Conservation (phyloP, 805 yeast species). For the Metschnikowia arizonensis region DNA sequence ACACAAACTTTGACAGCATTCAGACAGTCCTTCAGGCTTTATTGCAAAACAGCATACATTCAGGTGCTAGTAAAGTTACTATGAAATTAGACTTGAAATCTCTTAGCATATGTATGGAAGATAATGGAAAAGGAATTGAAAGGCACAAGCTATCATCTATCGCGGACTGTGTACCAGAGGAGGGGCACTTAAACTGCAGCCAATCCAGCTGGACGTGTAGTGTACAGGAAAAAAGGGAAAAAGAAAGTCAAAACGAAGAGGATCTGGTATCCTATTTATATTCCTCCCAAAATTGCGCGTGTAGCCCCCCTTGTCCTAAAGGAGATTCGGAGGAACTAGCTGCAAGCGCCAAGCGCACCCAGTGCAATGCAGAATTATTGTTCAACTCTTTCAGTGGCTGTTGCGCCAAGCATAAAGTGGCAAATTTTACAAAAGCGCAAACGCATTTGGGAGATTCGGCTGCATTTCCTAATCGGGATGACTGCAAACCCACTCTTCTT, state of each 20-base stretch:
- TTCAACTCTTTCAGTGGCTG: not conserved
- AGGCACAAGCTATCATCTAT: not conserved
- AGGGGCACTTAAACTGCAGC: not conserved
- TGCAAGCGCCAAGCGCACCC: not conserved
- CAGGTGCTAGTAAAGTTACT: constrained; percentile 39
- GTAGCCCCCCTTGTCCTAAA: not conserved
- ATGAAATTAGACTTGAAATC: constrained; percentile 32
- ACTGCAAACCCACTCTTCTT: not conserved
- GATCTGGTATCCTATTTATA: not conserved
- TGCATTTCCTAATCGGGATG: not conserved
- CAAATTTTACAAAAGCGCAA: not conserved
- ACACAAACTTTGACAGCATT: constrained; percentile 31
- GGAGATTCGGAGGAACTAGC: not conserved
- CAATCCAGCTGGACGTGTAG: too few relatives aligned
- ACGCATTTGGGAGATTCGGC: not conserved
- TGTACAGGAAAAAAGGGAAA: not conserved
- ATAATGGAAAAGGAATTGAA: constrained; percentile 69
- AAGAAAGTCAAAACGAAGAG: not conserved
- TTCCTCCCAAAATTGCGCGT: not conserved
- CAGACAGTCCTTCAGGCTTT: constrained; percentile 46
- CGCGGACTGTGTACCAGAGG: not conserved
- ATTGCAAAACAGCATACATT: constrained; percentile 53
- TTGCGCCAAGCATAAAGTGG: not conserved
- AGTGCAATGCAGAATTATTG: not conserved
- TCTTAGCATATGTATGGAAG: constrained; percentile 44